Conservation (phyloP, 805 yeast species). For the Hanseniaspora hatyaiensis region DNA sequence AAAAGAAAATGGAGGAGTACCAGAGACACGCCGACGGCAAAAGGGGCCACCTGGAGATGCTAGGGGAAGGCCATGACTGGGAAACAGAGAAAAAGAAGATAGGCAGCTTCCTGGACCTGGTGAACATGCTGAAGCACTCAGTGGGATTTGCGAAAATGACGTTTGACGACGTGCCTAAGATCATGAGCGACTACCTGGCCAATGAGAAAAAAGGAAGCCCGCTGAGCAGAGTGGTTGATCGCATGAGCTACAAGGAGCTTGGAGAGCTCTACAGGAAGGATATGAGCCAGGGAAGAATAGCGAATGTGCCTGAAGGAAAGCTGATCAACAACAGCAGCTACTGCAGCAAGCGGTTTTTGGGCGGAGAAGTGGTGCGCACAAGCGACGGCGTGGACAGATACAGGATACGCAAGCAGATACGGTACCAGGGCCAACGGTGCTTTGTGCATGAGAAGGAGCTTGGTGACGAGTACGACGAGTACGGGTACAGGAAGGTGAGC, state of each 20-base stretch:
- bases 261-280: slow-evolving; percentile 1
- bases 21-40: not conserved
- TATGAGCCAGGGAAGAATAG: not conserved
- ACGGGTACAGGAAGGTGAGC: not conserved
- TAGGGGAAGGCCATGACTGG: no score
- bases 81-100: not conserved
- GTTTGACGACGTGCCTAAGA: not conserved
- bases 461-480: not conserved
- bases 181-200: not conserved
- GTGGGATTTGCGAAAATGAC: not conserved
- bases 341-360: slow-evolving; percentile 9
- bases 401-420: not conserved
- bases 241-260: not conserved
- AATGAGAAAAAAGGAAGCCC: not conserved
- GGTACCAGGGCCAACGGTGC: slow-evolving; percentile 10
- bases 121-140: not conserved
- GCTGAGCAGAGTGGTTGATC: not conserved
- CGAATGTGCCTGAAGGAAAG: not conserved
- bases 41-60: not conserved
- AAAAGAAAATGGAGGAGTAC: not conserved
- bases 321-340: not conserved
- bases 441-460: not conserved
- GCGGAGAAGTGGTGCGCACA: not conserved
- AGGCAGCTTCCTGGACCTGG: not conserved
- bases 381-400: not conserved